phyloP scores from a whole-genome alignment of 768 basidiomycete genomes.

The Suillus sp. region DNA sequence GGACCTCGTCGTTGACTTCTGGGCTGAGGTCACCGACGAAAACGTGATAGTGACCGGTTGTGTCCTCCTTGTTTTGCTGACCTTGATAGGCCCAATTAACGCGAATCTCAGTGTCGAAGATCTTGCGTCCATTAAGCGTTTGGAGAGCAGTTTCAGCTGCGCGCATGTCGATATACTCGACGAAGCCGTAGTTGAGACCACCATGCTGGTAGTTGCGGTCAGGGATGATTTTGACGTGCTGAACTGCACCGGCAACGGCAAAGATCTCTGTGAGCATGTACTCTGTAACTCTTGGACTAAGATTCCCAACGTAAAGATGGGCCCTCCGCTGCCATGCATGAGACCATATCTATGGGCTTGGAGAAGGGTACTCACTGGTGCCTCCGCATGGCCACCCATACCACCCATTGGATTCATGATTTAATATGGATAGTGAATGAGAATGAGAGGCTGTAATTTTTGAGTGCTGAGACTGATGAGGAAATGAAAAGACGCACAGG shows the following conservation, averaged over 20 bases:
- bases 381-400: slow-evolving; percentile 70
- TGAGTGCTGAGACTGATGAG: slow-evolving; percentile 19
- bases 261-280: slow-evolving; percentile 99
- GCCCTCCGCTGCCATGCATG: slow-evolving; percentile 68
- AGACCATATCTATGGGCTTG: slow-evolving; percentile 11
- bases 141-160: slow-evolving; percentile 98
- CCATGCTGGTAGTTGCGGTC: slow-evolving; percentile 99
- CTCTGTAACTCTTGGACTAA: slow-evolving; percentile 97
- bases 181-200: slow-evolving; percentile 98
- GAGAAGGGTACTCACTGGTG: slow-evolving; percentile 57
- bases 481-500: slow-evolving; percentile 32
- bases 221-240: slow-evolving; percentile 99
- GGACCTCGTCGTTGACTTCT: slow-evolving; percentile 97
- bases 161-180: slow-evolving; percentile 98
- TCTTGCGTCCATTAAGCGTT: slow-evolving; percentile 98
- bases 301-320: slow-evolving; percentile 98
- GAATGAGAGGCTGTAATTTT: slow-evolving; percentile 18
- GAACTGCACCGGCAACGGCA: slow-evolving; percentile 94
- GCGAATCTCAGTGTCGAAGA: slow-evolving; percentile 98
- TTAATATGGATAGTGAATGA: slow-evolving; percentile 44
- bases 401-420: slow-evolving; percentile 71
- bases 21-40: slow-evolving; percentile 99
- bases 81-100: slow-evolving; percentile 99
- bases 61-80: slow-evolving; percentile 98
- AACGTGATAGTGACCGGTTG: slow-evolving; percentile 95